Evolutionary conservation across 305 asterid genomes (phyloP).

Genomic region (Stenogyne calaminthoides): DNA sequence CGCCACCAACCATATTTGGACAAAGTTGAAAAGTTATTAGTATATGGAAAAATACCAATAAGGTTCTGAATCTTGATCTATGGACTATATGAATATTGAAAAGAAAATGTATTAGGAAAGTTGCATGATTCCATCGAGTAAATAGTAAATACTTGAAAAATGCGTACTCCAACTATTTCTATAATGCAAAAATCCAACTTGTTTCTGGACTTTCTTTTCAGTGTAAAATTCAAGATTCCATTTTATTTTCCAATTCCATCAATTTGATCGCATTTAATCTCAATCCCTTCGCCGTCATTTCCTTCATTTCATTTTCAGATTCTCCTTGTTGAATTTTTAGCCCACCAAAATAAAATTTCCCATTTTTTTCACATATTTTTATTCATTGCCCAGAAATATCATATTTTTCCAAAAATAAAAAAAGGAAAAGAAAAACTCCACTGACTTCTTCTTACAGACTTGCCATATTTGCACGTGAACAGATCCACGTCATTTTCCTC

Average conservation of each 20-base stretch:
- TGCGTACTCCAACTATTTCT: too few relatives aligned
- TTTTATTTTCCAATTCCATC: not conserved
- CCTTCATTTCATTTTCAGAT: too few relatives aligned
- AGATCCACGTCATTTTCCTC: conserved; percentile 43
- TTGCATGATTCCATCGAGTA: too few relatives aligned
- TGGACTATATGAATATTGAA: too few relatives aligned
- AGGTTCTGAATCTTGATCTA: too few relatives aligned
- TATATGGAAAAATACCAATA: not conserved
- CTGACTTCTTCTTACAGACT: conserved; percentile 2
- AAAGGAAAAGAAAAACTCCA: not conserved
- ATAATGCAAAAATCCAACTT: too few relatives aligned
- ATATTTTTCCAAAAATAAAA: too few relatives aligned
- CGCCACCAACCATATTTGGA: not conserved
- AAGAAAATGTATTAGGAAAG: not conserved
- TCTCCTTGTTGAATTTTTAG: not conserved
- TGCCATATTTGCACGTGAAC: conserved; percentile 36
- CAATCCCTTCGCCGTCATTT: too few relatives aligned
- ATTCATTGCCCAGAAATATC: too few relatives aligned
- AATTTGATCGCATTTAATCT: too few relatives aligned
- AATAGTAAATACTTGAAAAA: too few relatives aligned
- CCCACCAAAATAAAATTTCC: conserved; percentile 23
- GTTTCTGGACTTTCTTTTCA: too few relatives aligned
- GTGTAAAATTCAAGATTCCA: not conserved
- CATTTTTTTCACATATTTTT: not conserved
- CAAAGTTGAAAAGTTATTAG: not conserved